These are phyloP conservation scores for Didymella sp. DNA, from an alignment of 2,329 filamentous ascomycete genomes.

Conservation along the genomic window DNA sequence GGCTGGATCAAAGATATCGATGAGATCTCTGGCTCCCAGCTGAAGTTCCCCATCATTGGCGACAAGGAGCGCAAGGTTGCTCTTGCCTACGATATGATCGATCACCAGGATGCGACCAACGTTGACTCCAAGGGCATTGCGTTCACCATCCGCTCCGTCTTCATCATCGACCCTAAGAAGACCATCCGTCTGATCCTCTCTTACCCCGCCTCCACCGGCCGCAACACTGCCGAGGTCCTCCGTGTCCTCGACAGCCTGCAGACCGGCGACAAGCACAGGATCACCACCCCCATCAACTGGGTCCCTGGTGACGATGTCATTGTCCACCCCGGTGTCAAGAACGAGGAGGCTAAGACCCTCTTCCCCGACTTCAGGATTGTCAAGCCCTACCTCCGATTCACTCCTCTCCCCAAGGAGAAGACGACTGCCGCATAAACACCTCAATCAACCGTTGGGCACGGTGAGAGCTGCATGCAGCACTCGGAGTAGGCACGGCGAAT, in stretches of 20 bases:
- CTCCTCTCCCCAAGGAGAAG: slow-evolving; percentile 65
- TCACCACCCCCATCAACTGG: slow-evolving; percentile 70
- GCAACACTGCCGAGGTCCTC: slow-evolving; percentile 61
- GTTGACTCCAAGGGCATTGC: slow-evolving; percentile 64
- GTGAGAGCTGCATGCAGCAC: slow-evolving; percentile 5
- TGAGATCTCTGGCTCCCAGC: slow-evolving; percentile 57
- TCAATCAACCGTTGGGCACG: neutral
- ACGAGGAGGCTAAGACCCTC: slow-evolving; percentile 64
- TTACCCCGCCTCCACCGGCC: slow-evolving; percentile 68
- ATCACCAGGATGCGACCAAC: slow-evolving; percentile 64
- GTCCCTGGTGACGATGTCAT: slow-evolving; percentile 66
- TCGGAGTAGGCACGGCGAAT: neutral
- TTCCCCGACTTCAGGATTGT: slow-evolving; percentile 68
- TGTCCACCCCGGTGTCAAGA: slow-evolving; percentile 65
- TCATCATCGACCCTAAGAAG: slow-evolving; percentile 71
- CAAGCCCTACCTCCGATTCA: slow-evolving; percentile 68
- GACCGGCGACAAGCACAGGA: slow-evolving; percentile 65
- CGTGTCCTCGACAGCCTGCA: slow-evolving; percentile 61
- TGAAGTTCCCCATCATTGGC: slow-evolving; percentile 61
- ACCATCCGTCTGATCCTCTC: slow-evolving; percentile 68
- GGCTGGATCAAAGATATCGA: slow-evolving; percentile 63
- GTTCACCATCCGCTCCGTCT: slow-evolving; percentile 70
- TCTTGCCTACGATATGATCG: slow-evolving; percentile 61
- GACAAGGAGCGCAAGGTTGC: slow-evolving; percentile 62
- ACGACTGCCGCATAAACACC: slow-evolving; percentile 54